phyloP scores from a whole-genome alignment of 495 filamentous ascomycete species.

The Corynascus novoguineensis region DNA sequence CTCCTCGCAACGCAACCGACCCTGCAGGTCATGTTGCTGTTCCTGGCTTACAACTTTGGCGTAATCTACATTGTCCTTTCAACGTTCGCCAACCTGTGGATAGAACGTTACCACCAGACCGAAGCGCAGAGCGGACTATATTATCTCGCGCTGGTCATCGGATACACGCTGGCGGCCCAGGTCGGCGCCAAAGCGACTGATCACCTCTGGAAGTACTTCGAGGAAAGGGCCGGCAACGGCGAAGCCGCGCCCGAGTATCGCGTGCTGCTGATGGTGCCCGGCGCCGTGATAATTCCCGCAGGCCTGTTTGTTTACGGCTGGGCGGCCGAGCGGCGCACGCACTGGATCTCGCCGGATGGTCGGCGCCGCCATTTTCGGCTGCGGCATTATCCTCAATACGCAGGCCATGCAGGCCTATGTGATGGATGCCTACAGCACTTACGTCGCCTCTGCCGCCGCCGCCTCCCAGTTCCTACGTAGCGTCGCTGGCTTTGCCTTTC shows the following conservation, averaged over 20 bases:
- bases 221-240: slow-evolving; percentile 33
- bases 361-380: background rate
- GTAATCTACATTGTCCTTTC: slow-evolving; percentile 71
- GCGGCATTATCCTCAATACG: slow-evolving; percentile 36
- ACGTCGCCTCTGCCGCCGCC: slow-evolving; percentile 65
- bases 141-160: slow-evolving; percentile 39
- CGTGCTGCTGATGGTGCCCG: slow-evolving; percentile 54
- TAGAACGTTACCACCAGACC: slow-evolving; percentile 47
- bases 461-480: slow-evolving; percentile 62
- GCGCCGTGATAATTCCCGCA: slow-evolving; percentile 28
- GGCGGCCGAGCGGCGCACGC: background rate
- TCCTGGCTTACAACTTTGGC: slow-evolving; percentile 67
- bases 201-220: slow-evolving; percentile 17
- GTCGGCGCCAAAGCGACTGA: slow-evolving; percentile 23
- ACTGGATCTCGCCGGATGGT: slow-evolving; percentile 4
- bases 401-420: slow-evolving; percentile 66
- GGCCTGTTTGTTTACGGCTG: slow-evolving; percentile 7
- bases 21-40: slow-evolving; percentile 55
- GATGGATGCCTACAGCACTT: slow-evolving; percentile 71
- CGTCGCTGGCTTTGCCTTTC: slow-evolving; percentile 69
- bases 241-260: slow-evolving; percentile 64
- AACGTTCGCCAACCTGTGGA: slow-evolving; percentile 57
- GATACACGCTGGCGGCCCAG: slow-evolving; percentile 3
- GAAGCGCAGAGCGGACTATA: slow-evolving; percentile 51
- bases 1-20: slow-evolving; percentile 55